Evolutionary conservation across 148 eudicot species (phyloP).

Genomic region (Rhododendron simsii): DNA sequence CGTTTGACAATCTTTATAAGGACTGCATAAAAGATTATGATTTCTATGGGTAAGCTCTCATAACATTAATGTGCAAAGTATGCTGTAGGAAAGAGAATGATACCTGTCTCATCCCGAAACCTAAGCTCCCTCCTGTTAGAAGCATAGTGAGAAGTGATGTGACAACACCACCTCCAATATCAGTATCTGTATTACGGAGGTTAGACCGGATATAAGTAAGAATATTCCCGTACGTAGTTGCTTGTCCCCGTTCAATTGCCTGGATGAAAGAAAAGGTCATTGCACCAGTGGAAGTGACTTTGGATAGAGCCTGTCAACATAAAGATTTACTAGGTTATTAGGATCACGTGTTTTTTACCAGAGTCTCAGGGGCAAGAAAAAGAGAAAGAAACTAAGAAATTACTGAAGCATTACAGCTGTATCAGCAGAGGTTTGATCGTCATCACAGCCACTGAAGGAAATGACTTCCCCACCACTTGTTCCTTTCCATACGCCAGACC

Average conservation of each 20-base stretch:
- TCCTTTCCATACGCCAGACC: slow-evolving; percentile 47
- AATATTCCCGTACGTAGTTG: slow-evolving; percentile 45
- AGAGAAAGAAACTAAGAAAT: slow-evolving; percentile 1
- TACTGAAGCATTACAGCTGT: slow-evolving; percentile 34
- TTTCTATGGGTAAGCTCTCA: not conserved
- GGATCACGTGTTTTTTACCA: not conserved
- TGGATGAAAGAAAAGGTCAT: slow-evolving; percentile 59
- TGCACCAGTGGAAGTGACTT: slow-evolving; percentile 56
- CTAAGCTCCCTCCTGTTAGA: slow-evolving; percentile 46
- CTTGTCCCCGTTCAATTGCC: slow-evolving; percentile 48
- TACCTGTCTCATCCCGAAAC: slow-evolving; percentile 44
- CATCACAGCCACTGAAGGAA: slow-evolving; percentile 61
- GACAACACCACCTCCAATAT: slow-evolving; percentile 30
- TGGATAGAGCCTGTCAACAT: slow-evolving; percentile 41
- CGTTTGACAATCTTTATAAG: not conserved
- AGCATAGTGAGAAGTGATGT: slow-evolving; percentile 53
- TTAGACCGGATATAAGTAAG: slow-evolving; percentile 45
- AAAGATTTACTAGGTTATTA: not conserved
- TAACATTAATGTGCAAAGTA: no score
- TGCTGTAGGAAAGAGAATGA: not conserved
- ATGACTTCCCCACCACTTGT: slow-evolving; percentile 55
- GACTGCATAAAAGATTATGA: not conserved
- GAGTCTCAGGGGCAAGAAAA: not conserved
- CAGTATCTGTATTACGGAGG: slow-evolving; percentile 26
- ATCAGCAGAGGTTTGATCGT: slow-evolving; percentile 57